Percentiles rank a stretch among this genome's conserved stretches.
These are phyloP conservation scores for Opeltia flavorubescens DNA, from an alignment of 495 filamentous ascomycete species.

Conservation along the genomic window DNA sequence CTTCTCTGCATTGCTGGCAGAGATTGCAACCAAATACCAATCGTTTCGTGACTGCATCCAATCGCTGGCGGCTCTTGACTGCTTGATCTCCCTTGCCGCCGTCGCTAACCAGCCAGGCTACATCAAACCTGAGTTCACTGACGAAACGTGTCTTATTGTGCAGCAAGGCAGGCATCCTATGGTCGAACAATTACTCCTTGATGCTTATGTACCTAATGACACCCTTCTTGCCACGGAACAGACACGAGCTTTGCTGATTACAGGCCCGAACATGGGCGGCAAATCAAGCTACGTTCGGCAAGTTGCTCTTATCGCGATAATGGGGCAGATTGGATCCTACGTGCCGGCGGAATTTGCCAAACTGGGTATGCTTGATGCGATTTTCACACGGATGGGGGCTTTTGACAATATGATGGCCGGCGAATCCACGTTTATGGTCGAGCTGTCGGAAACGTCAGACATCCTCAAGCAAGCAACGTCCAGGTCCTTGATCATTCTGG, in stretches of 20 bases:
- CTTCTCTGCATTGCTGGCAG: conserved; percentile 50
- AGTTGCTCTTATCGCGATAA: conserved; percentile 79
- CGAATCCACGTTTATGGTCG: conserved; percentile 96
- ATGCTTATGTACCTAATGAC: conserved; percentile 85
- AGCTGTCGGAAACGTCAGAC: conserved; percentile 78
- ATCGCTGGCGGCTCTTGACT: conserved; percentile 78
- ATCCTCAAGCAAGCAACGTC: conserved; percentile 81
- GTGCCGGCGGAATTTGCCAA: conserved; percentile 64
- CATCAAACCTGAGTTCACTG: conserved; percentile 66
- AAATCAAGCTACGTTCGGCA: conserved; percentile 92
- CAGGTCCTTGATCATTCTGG: conserved; percentile 74
- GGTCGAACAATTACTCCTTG: conserved; percentile 80
- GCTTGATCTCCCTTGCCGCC: conserved; percentile 70
- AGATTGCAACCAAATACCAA: conserved; percentile 74
- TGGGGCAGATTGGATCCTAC: conserved; percentile 90
- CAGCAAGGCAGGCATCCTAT: conserved; percentile 80
- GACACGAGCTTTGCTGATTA: conserved; percentile 72
- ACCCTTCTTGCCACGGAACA: conserved; percentile 48
- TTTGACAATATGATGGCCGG: conserved; percentile 93
- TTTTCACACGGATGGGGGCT: conserved; percentile 94
- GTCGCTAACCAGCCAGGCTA: conserved; percentile 83
- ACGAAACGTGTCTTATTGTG: conserved; percentile 56
- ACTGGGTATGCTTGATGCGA: conserved; percentile 76
- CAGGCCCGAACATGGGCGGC: conserved; percentile 97
- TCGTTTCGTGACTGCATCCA: conserved; percentile 76